phyloP scores from a whole-genome alignment of 2,329 filamentous ascomycete species.

The Diaporthe destruens region DNA sequence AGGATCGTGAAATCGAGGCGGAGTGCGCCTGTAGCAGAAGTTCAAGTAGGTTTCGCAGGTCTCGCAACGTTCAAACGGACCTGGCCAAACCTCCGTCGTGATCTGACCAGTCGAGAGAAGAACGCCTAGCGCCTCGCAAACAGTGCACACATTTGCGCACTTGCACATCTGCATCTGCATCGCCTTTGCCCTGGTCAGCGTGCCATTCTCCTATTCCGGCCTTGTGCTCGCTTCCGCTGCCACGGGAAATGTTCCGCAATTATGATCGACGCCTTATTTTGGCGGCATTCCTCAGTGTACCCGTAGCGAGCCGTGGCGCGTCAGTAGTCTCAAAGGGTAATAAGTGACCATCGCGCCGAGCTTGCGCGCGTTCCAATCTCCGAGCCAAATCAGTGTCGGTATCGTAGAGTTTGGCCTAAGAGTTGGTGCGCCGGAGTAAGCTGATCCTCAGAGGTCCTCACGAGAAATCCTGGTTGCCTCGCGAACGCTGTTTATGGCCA shows the following conservation, averaged over 20 bases:
- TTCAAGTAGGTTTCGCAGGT: constrained; percentile 30
- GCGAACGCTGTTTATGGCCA: constrained; percentile 10
- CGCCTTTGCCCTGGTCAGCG: constrained; percentile 23
- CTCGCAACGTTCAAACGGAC: constrained; percentile 17
- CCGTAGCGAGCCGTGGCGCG: constrained; percentile 25
- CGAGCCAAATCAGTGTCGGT: constrained; percentile 24
- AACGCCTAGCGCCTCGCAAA: background rate
- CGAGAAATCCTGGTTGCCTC: constrained; percentile 18
- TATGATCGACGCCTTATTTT: constrained; percentile 26
- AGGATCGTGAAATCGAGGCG: background rate
- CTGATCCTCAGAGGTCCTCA: constrained; percentile 1
- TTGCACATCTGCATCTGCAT: background rate
- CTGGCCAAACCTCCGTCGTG: background rate
- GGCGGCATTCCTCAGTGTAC: constrained; percentile 20
- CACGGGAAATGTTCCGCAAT: constrained; percentile 28
- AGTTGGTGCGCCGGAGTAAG: constrained; percentile 25
- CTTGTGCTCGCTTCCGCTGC: constrained; percentile 29
- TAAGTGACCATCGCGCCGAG: constrained; percentile 25
- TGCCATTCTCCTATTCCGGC: constrained; percentile 27
- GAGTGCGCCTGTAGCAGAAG: background rate
- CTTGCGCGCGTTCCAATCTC: constrained; percentile 26
- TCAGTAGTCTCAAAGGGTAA: constrained; percentile 11
- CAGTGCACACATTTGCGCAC: background rate
- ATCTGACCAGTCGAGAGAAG: constrained; percentile 9
- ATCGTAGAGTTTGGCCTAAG: constrained; percentile 30